Evolutionary conservation across 2,329 filamentous ascomycete genomes (phyloP), one percentile per base, ranked within the genome.

Genomic region (Parafenestella ontariensis): DNA sequence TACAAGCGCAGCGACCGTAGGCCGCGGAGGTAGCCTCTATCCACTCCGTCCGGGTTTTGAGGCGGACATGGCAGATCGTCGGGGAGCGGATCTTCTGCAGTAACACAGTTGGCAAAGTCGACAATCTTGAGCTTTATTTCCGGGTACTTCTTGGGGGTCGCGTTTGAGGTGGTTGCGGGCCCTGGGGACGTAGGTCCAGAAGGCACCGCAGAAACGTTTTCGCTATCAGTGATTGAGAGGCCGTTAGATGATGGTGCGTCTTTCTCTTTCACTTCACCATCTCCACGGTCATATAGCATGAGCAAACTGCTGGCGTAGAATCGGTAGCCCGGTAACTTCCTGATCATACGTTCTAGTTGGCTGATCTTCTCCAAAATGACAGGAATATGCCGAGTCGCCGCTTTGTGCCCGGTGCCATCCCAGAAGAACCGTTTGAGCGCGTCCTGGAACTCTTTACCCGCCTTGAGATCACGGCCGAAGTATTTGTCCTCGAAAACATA

Each of bases 401-500:
- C 93, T 28, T 85, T 82, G 70, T 91, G 85, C 61, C 93, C 91
- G 20, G 91, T 84, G 0, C 94, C 95, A 64, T 98, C 92, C 74
- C 92, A 96, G 57, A 99, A 85, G 72, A 98, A 99, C 24, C 90
- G 87, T 47, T 88, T 94, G 5, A 99, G 81, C 0, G 93, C 93
- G 54, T 89, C 87, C 70, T 96, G 91, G 68, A 99, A 98, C 71
- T 98, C 91, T 3, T 84, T 82, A 2, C 95, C 95, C 2, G 90
- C 92, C 75, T 93, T 93, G 29, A 99, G 81, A 64, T 91, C 87
- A 49, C 95, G 89, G 1, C 95, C 95, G 72, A 92, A 96, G 76
- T 99, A 99, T 77, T 99, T 99, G 83, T 99, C 95, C 72, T 96
- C 90, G 71, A 98, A 99, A n/a, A 93, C 82, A 71, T 96, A 97